phyloP scores from a whole-genome alignment of 2,329 filamentous ascomycete species.

The Fusarium sp. region DNA sequence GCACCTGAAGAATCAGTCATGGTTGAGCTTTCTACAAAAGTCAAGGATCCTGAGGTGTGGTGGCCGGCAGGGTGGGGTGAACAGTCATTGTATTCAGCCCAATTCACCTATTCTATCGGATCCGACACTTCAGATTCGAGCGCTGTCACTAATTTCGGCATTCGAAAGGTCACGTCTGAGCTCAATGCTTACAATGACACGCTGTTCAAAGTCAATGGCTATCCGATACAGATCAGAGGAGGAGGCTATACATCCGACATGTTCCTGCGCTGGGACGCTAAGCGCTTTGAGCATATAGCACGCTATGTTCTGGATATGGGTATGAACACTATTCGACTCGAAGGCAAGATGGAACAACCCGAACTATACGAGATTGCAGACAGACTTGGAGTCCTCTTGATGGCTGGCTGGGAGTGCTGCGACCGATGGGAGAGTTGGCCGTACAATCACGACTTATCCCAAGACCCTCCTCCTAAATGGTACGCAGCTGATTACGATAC shows the following conservation, averaged over 20 bases:
- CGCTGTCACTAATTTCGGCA: not conserved
- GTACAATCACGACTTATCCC: not conserved
- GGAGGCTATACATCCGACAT: not conserved
- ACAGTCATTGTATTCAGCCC: not conserved
- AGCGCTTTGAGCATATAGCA: not conserved
- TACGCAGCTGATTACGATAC: not conserved
- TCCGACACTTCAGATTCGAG: not conserved
- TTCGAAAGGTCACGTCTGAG: not conserved
- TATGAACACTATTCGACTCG: not conserved
- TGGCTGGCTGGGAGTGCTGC: slow-evolving; percentile 1
- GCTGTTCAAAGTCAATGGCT: not conserved
- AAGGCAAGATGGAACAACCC: slow-evolving; percentile 4
- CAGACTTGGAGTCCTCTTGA: not conserved
- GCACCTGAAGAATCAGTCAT: not conserved
- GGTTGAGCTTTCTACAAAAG: not conserved
- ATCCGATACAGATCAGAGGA: not conserved
- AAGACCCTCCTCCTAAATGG: not conserved
- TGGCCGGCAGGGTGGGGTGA: not conserved
- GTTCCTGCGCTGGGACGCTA: not conserved
- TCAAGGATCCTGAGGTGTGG: not conserved
- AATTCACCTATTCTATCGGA: not conserved
- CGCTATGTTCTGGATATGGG: slow-evolving; percentile 1
- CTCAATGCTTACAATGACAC: not conserved
- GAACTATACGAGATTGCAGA: not conserved
- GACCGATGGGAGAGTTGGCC: slow-evolving; percentile 8